phyloP scores from a whole-genome alignment of 345 rosid genomes.

The Gossypioides kirkii region DNA sequence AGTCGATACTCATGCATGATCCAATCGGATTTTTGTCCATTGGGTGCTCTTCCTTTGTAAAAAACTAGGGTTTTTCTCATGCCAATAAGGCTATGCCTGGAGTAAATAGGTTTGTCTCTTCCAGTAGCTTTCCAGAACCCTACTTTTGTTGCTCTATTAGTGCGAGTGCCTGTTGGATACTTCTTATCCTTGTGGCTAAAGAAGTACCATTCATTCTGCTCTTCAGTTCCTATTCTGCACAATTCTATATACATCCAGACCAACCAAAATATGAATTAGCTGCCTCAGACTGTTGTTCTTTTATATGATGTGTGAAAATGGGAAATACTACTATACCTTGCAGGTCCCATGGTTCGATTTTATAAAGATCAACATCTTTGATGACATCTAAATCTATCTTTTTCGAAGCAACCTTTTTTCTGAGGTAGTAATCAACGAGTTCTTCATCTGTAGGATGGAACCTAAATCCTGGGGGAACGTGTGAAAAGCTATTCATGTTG shows the following conservation, averaged over 20 bases:
- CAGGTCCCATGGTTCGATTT: constrained; percentile 82
- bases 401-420: constrained; percentile 62
- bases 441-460: constrained; percentile 83
- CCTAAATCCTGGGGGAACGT: constrained; percentile 79
- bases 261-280: not conserved
- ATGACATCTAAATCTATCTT: constrained; percentile 66
- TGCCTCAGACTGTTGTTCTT: not conserved
- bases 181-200: constrained; percentile 98
- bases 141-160: constrained; percentile 91
- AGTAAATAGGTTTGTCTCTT: constrained; percentile 85
- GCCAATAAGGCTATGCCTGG: constrained; percentile 69
- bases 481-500: constrained; percentile 50
- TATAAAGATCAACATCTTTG: constrained; percentile 73
- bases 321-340: constrained; percentile 36
- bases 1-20: constrained; percentile 97
- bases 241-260: constrained; percentile 34
- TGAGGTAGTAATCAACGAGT: constrained; percentile 67
- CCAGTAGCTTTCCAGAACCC: constrained; percentile 99
- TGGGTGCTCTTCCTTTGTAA: constrained; percentile 94
- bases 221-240: constrained; percentile 87
- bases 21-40: constrained; percentile 94
- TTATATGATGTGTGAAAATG: not conserved
- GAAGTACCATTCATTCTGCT: constrained; percentile 96
- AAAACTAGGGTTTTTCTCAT: constrained; percentile 96
- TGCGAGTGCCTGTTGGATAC: constrained; percentile 97